Base-by-base conservation (phyloP, 129 eudicot genomes). In the Helianthus tuberosus region DNA sequence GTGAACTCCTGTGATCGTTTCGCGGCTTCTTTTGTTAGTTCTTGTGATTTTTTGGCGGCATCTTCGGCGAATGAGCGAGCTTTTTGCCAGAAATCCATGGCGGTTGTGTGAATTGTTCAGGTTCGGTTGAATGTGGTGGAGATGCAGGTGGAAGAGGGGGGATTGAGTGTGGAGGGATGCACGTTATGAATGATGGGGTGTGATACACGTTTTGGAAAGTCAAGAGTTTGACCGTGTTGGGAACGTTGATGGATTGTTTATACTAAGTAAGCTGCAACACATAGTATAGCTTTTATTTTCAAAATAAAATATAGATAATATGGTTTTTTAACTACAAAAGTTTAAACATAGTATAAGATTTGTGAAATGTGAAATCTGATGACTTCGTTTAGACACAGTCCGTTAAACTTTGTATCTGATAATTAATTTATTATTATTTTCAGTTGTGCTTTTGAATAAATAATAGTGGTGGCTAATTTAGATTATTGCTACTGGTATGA, bases 31-130 rank as follows among this genome's bases (percentile, higher is more conserved):
- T 68, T 80, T 8, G 90, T 83, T 3, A 85, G 81, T 60, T 89
- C 91, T 47, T 83, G 91, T 6, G 96, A 89, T 15, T 81, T 82
- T 75, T 78, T 87, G 12, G 98, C 96, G 12, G 96, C 92, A 48
- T 86, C 96, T 81, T 93, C 91, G 11, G 97, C 98, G 76, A 90
- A 84, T 43, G 79, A 79, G 6, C 90, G 88, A 57, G 96, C 98
- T 72, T 81, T 81, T 70, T 77, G 85, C 98, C 96, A 93, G 71
- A 93, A 68, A 68, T 93, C 96, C 98, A 93, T 93, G 68, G 77
- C 36, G 23, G 54, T 6, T 51, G 47, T 17, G 59, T 50, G 52
- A 74, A 50, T 54, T 59, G 74, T 44, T 44, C 25, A 48, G 51
- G 66, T 6, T 73, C 44, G 10, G 60, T 61, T 52, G 75, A 41